Evolutionary conservation across 2,329 filamentous ascomycete genomes (phyloP).

Genomic region (Cladobotryum mycophilum): DNA sequence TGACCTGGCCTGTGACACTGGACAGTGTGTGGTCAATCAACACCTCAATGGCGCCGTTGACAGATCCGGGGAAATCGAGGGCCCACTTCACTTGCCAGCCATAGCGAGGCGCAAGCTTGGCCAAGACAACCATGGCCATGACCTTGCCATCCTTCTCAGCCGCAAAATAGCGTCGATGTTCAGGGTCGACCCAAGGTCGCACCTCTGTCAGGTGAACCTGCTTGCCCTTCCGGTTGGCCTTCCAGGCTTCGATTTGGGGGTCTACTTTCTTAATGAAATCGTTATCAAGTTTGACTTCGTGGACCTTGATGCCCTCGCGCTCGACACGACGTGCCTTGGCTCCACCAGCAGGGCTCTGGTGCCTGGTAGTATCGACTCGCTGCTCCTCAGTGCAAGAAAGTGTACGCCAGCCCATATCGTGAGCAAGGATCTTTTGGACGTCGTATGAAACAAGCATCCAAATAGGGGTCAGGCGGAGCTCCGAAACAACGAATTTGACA

Average conservation of each 20-base stretch:
- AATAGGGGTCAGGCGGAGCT: conserved; percentile 65
- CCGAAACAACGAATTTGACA: conserved; percentile 66
- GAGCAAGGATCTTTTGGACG: conserved; percentile 72
- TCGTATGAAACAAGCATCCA: conserved; percentile 84
- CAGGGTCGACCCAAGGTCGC: conserved; percentile 76
- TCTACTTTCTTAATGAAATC: conserved; percentile 66
- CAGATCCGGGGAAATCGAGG: conserved; percentile 83
- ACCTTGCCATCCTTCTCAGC: conserved; percentile 70
- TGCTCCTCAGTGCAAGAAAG: conserved; percentile 86
- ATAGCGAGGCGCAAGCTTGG: conserved; percentile 70
- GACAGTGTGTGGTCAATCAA: conserved; percentile 66
- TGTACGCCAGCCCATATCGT: conserved; percentile 78
- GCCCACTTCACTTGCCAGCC: conserved; percentile 96
- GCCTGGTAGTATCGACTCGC: conserved; percentile 71
- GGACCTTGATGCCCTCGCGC: conserved; percentile 75
- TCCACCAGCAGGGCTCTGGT: conserved; percentile 52
- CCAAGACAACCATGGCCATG: conserved; percentile 72
- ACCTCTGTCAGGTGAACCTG: conserved; percentile 91
- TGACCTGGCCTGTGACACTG: conserved; percentile 53
- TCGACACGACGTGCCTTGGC: conserved; percentile 77
- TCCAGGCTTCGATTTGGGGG: conserved; percentile 71
- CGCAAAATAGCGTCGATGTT: conserved; percentile 81
- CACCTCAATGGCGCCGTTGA: conserved; percentile 82
- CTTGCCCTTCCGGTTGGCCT: conserved; percentile 67
- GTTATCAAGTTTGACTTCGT: conserved; percentile 62